phyloP scores from a whole-genome alignment of 2,329 filamentous ascomycete species.

The Trichothecium sympodiale region DNA sequence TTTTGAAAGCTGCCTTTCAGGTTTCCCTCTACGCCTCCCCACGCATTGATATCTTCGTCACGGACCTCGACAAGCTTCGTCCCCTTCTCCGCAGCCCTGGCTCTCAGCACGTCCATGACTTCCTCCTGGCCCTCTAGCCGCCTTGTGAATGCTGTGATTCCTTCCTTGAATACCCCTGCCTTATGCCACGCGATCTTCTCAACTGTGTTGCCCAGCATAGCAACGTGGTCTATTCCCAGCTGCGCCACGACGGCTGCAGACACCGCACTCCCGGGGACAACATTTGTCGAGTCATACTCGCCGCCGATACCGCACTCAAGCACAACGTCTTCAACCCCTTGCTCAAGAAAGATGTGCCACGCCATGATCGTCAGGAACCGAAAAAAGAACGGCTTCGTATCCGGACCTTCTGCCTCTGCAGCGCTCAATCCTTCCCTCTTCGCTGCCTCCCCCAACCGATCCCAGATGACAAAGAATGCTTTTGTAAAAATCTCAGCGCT shows the following conservation, averaged over 20 bases:
- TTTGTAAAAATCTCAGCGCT: conserved; percentile 56
- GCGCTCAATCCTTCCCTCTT: conserved; percentile 16
- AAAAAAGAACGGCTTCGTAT: conserved; percentile 80
- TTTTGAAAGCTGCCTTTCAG: conserved; percentile 43
- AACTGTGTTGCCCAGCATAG: conserved; percentile 67
- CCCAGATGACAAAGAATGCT: conserved; percentile 82
- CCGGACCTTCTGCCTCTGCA: conserved; percentile 40
- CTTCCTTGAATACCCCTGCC: conserved; percentile 69
- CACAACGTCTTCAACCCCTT: conserved; percentile 68
- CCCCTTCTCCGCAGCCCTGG: conserved; percentile 47
- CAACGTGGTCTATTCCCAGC: conserved; percentile 76
- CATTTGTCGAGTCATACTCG: conserved; percentile 86
- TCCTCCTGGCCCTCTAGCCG: conserved; percentile 18
- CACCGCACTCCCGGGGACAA: conserved; percentile 53
- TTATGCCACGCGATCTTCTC: conserved; percentile 87
- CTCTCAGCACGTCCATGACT: conserved; percentile 41
- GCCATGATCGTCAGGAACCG: conserved; percentile 84
- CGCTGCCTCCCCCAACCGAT: conserved; percentile 36
- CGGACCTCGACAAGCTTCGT: conserved; percentile 30
- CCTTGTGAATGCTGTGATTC: conserved; percentile 27
- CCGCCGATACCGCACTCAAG: conserved; percentile 93
- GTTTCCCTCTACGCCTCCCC: conserved; percentile 28
- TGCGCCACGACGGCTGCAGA: conserved; percentile 66
- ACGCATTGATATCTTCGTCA: conserved; percentile 23
- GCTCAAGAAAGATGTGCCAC: conserved; percentile 67